Base-by-base conservation (phyloP, 306 rosid species). In the Gynostemma pentaphyllum region DNA sequence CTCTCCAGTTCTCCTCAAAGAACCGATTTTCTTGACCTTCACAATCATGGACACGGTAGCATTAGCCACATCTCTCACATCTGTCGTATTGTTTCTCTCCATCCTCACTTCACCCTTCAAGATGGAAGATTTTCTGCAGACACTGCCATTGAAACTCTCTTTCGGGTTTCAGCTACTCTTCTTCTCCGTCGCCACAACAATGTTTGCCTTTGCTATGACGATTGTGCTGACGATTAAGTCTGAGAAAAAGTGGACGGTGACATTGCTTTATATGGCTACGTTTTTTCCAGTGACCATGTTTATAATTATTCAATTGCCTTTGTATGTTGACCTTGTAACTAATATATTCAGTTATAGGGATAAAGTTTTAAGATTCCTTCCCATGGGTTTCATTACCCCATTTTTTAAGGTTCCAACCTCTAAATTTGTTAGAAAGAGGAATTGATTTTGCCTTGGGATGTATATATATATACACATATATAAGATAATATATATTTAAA, bases 231-330 rank as follows among this genome's bases (percentile, higher is more conserved):
- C 64, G 5, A 2, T 56, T 44, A 56, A 12, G 16, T 18, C 45
- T 15, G 26, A n/a, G n/a, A n/a, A 56, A 18, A 56, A 56, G 5
- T 56, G 64, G 64, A 18, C 64, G 28, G n/a, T 56, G 45, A 34
- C 21, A 18, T 34, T 56, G 7, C 11, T 56, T 26, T 56, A 56
- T 18, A 4, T 32, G 5, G 45, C 45, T 0, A 56, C 64, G 9
- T 34, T 56, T 16, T 19, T 56, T 34, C 64, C 64, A 2, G 45
- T 56, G 5, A 9, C 16, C 9, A 32, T 32, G 63, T 56, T 56
- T 16, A 18, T 56, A 34, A 56, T 56, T 0, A 56, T 56, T 32
- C 64, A 56, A 4, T 9, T 56, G 16, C 64, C 64, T 2, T 34
- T 56, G 64, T 56, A 34, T 4, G 16, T 56, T 16, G 18, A 34